phyloP scores from a whole-genome alignment of 2,329 filamentous ascomycete genomes.

The Trichothecium sympodiale region DNA sequence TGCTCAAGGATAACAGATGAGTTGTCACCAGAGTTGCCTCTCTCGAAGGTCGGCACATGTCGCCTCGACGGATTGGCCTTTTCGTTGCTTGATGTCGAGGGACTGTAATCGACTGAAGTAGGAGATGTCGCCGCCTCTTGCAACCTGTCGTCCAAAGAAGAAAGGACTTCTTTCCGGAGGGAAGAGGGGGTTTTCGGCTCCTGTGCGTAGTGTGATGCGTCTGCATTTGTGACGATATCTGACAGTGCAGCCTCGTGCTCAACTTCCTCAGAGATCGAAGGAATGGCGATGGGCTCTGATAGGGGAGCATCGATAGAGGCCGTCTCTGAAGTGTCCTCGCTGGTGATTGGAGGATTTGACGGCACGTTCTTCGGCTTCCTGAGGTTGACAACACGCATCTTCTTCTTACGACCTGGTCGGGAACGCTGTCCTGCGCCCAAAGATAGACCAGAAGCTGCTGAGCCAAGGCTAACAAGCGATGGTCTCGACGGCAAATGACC shows the following conservation, averaged over 20 bases:
- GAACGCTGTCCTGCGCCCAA: slow-evolving; percentile 52
- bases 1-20: slow-evolving; percentile 60
- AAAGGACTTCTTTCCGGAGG: slow-evolving; percentile 9
- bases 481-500: slow-evolving; percentile 57
- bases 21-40: slow-evolving; percentile 26
- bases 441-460: slow-evolving; percentile 50
- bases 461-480: slow-evolving; percentile 51
- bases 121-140: not conserved
- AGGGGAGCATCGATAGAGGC: slow-evolving; percentile 46
- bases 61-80: slow-evolving; percentile 15
- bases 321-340: slow-evolving; percentile 36
- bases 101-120: not conserved
- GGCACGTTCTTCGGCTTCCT: slow-evolving; percentile 46
- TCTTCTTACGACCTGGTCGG: slow-evolving; percentile 62
- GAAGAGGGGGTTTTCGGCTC: not conserved
- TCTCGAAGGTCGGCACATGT: slow-evolving; percentile 18
- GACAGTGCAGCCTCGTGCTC: slow-evolving; percentile 31
- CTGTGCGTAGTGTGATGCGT: too few relatives aligned
- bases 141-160: slow-evolving; percentile 6
- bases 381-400: slow-evolving; percentile 73
- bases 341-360: slow-evolving; percentile 14
- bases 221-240: slow-evolving; percentile 10
- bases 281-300: slow-evolving; percentile 48
- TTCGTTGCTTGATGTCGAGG: slow-evolving; percentile 5
- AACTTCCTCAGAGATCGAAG: slow-evolving; percentile 48